phyloP scores from a whole-genome alignment of 352 stramenopile genomes.

The Phytophthora vignae region DNA sequence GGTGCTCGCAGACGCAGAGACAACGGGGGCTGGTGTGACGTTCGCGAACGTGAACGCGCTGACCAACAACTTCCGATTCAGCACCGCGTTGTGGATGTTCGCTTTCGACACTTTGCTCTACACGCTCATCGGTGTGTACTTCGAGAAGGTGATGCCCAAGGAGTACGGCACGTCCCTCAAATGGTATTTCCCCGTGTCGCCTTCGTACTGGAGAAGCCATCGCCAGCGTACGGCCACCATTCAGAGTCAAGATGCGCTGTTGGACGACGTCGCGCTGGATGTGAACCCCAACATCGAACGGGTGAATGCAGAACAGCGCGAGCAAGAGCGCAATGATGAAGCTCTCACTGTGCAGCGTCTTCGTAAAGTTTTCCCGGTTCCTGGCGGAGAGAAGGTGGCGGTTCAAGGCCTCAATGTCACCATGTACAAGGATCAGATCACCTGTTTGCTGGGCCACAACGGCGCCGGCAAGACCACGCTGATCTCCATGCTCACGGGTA shows the following conservation, averaged over 20 bases:
- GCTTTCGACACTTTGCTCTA: constrained; percentile 90
- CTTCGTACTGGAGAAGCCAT: constrained; percentile 43
- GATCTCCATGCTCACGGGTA: constrained; percentile 91
- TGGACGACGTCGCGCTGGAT: constrained; percentile 34
- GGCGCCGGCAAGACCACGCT: constrained; percentile 90
- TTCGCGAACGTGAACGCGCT: constrained; percentile 47
- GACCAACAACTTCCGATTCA: constrained; percentile 68
- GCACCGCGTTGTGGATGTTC: constrained; percentile 74
- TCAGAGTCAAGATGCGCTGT: constrained; percentile 21
- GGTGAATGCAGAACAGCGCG: constrained; percentile 39
- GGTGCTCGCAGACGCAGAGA: constrained; percentile 60
- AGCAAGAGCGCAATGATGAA: constrained; percentile 45
- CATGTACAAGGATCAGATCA: constrained; percentile 93
- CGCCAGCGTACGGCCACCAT: neutral
- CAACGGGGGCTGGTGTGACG: constrained; percentile 51
- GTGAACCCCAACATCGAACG: constrained; percentile 46
- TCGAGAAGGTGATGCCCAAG: constrained; percentile 91
- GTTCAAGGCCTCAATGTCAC: constrained; percentile 78
- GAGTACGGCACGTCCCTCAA: constrained; percentile 90
- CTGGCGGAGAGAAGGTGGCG: constrained; percentile 73
- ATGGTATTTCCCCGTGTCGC: constrained; percentile 92
- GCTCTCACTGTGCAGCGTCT: constrained; percentile 47
- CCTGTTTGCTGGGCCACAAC: constrained; percentile 91
- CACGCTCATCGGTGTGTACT: constrained; percentile 89
- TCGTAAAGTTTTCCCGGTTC: constrained; percentile 66